phyloP scores from a whole-genome alignment of 2,329 filamentous ascomycete genomes.

The Cladosporium sp. region DNA sequence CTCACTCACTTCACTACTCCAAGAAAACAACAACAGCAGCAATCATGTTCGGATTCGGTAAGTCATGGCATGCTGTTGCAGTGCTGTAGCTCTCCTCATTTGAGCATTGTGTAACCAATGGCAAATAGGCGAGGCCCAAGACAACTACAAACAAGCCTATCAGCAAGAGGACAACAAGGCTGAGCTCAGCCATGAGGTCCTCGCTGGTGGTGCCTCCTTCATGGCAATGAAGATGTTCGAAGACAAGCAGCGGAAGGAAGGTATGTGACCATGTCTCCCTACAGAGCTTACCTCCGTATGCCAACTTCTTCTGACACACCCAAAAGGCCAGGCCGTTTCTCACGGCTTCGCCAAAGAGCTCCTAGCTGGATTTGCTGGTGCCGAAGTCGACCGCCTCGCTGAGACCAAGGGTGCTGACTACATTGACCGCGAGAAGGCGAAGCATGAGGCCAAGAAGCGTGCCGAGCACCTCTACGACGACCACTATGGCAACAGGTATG shows the following conservation, averaged over 20 bases:
- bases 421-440: conserved; percentile 45
- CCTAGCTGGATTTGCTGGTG: conserved; percentile 65
- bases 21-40: conserved; percentile 12
- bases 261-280: conserved; percentile 36
- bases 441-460: conserved; percentile 40
- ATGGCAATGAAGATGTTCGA: conserved; percentile 76
- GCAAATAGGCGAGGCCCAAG: conserved; percentile 46
- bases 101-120: no score
- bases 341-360: conserved; percentile 76
- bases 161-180: conserved; percentile 50
- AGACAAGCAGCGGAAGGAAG: conserved; percentile 65
- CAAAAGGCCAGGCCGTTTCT: conserved; percentile 60
- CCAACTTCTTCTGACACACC: conserved; percentile 51
- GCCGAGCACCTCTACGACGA: conserved; percentile 46
- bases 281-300: not conserved
- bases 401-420: conserved; percentile 51
- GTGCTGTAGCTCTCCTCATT: not conserved
- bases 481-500: conserved; percentile 40
- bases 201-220: conserved; percentile 73
- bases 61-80: conserved; percentile 3
- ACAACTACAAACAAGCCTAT: conserved; percentile 54
- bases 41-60: conserved; percentile 45
- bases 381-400: conserved; percentile 69
- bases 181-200: conserved; percentile 65
- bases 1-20: not conserved